A percentile compares a stretch with the other conserved stretches of the same genome.
Evolutionary conservation across 495 filamentous ascomycete species (phyloP).

Genomic region (Annulohypoxylon stygium): DNA sequence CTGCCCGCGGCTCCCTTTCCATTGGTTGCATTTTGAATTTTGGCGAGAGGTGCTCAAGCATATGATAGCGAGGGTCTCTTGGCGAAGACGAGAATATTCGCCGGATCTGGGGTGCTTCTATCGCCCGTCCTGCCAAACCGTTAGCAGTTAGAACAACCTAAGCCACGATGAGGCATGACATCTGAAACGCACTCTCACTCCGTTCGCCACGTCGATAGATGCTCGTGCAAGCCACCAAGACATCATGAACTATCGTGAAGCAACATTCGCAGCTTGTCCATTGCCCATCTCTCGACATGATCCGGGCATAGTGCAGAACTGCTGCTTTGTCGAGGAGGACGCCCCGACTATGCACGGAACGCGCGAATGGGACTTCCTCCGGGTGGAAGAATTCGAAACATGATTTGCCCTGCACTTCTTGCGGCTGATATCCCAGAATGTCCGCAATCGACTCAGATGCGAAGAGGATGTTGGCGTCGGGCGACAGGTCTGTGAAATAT

Average conservation of each 20-base stretch:
- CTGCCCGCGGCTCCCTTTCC: conserved; percentile 83
- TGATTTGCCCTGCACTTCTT: conserved; percentile 80
- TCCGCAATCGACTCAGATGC: conserved; percentile 85
- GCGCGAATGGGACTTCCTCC: conserved; percentile 82
- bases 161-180: conserved; percentile 19
- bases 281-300: conserved; percentile 74
- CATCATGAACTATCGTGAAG: conserved; percentile 89
- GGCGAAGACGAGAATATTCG: conserved; percentile 84
- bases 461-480: conserved; percentile 85
- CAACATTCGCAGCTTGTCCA: conserved; percentile 91
- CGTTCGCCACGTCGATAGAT: conserved; percentile 77
- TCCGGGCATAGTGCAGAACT: conserved; percentile 81
- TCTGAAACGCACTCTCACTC: conserved; percentile 75
- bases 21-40: conserved; percentile 79
- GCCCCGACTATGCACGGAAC: conserved; percentile 77
- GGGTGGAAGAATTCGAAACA: conserved; percentile 91
- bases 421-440: conserved; percentile 82
- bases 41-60: conserved; percentile 85
- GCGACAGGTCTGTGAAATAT: conserved; percentile 70
- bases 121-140: conserved; percentile 72
- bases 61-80: conserved; percentile 88
- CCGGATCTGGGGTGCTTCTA: conserved; percentile 83
- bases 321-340: conserved; percentile 87
- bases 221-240: conserved; percentile 86
- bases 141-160: conserved; percentile 39